Evolutionary conservation across 768 basidiomycete species (phyloP).

Genomic region (Fibroporia radiculosa): DNA sequence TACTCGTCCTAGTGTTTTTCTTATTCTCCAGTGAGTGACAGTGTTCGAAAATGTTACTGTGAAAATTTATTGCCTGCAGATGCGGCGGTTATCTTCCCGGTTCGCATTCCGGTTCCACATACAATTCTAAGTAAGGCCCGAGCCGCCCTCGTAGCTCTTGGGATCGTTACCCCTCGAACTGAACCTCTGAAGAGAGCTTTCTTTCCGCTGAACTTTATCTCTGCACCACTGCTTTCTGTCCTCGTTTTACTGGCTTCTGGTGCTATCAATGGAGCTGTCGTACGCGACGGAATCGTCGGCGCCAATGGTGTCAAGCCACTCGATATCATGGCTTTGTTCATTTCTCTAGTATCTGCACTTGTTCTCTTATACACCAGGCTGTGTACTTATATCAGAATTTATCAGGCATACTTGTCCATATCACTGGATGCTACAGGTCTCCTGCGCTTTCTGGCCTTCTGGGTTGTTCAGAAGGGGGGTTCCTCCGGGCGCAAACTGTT

Average conservation of each 20-base stretch:
- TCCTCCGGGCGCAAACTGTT: conserved; percentile 65
- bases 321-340: conserved; percentile 89
- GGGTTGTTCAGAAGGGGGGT: conserved; percentile 72
- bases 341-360: conserved; percentile 54
- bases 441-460: conserved; percentile 80
- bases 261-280: conserved; percentile 29
- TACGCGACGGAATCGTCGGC: conserved; percentile 76
- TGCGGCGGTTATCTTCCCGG: conserved; percentile 18
- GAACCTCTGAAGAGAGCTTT: conserved; percentile 5
- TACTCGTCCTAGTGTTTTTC: conserved; percentile 21
- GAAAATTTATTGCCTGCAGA: conserved; percentile 12
- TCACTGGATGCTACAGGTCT: conserved; percentile 87
- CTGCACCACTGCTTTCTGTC: conserved; percentile 23
- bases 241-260: conserved; percentile 21
- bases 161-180: not conserved
- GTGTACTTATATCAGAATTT: conserved; percentile 14
- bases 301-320: conserved; percentile 77
- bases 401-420: conserved; percentile 75
- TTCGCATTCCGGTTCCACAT: conserved; percentile 12
- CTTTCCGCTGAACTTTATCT: conserved; percentile 23
- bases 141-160: not conserved
- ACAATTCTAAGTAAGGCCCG: not conserved
- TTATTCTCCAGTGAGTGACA: conserved; percentile 19
- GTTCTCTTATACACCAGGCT: too few species aligned
- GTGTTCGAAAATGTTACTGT: not conserved